Conservation (phyloP, 164 flowering plant genomes). For the Tetrastigma voinierianum region DNA sequence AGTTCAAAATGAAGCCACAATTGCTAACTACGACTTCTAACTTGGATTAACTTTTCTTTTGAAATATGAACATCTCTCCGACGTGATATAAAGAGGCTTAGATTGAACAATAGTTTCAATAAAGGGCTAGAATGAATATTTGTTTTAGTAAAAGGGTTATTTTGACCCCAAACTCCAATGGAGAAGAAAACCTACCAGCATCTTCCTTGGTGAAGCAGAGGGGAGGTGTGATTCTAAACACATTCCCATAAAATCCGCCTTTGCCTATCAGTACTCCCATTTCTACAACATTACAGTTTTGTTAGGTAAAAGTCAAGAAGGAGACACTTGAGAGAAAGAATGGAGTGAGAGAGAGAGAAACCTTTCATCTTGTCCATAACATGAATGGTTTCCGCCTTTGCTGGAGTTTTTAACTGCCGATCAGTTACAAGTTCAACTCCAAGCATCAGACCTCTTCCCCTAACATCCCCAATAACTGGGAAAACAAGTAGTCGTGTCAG, state of each 20-base stretch:
- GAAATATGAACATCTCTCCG: too few species aligned
- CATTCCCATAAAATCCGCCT: constrained; percentile 90
- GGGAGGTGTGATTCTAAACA: constrained; percentile 93
- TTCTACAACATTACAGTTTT: constrained; percentile 33
- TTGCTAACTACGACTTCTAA: too few species aligned
- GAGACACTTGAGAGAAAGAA: neutral
- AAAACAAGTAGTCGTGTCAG: neutral
- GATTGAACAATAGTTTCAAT: too few species aligned
- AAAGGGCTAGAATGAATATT: neutral
- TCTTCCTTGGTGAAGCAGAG: constrained; percentile 92
- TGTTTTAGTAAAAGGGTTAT: too few species aligned
- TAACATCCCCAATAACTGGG: constrained; percentile 93
- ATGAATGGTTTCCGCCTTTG: constrained; percentile 70
- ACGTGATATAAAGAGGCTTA: too few species aligned
- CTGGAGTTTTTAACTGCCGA: constrained; percentile 77
- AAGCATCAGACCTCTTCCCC: constrained; percentile 88
- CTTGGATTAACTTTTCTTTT: too few species aligned
- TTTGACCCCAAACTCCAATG: too few species aligned
- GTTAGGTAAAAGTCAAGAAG: neutral
- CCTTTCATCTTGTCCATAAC: constrained; percentile 96
- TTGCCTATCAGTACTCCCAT: constrained; percentile 87
- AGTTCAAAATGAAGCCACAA: too few species aligned
- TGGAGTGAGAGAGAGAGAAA: constrained; percentile 16
- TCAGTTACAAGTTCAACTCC: constrained; percentile 95
- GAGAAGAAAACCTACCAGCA: constrained; percentile 48